Conservation (phyloP, 2,329 filamentous ascomycete species). For the Colletotrichum zoysiae region DNA sequence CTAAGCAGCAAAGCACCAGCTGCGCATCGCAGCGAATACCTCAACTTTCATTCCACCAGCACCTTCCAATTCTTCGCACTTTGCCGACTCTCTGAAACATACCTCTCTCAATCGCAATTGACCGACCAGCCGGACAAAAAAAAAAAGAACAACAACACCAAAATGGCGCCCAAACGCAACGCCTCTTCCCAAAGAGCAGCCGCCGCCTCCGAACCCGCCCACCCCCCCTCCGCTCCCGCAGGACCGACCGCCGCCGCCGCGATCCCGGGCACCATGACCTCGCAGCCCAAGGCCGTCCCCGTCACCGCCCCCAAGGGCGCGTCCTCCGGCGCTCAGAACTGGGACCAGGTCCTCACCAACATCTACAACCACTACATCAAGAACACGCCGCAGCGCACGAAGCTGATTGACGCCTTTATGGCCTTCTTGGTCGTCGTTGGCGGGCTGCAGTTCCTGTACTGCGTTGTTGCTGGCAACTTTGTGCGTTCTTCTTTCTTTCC, state of each 20-base stretch:
- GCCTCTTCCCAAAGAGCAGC: conserved; percentile 40
- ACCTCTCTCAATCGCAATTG: conserved; percentile 18
- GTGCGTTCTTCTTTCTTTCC: conserved; percentile 65
- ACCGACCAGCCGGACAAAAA: conserved; percentile 23
- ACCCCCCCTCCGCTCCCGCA: conserved; percentile 43
- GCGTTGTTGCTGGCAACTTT: conserved; percentile 91
- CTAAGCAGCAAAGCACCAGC: conserved; percentile 1
- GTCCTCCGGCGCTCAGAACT: conserved; percentile 51
- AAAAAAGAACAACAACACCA: conserved; percentile 30
- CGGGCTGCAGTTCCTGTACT: conserved; percentile 93
- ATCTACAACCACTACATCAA: conserved; percentile 84
- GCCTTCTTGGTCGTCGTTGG: conserved; percentile 87
- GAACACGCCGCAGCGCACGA: conserved; percentile 88
- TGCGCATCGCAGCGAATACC: conserved; percentile 18
- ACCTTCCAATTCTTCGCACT: conserved; percentile 15
- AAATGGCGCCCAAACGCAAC: conserved; percentile 67
- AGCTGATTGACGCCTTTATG: conserved; percentile 93
- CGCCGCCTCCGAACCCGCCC: conserved; percentile 35
- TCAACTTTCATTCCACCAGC: conserved; percentile 8
- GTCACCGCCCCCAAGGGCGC: conserved; percentile 39
- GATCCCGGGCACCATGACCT: conserved; percentile 42
- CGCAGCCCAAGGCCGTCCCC: conserved; percentile 39
- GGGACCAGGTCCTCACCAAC: conserved; percentile 73
- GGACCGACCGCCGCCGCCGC: conserved; percentile 39
- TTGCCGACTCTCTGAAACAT: conserved; percentile 23